Percentiles rank a stretch among this genome's conserved stretches.
Evolutionary conservation across 2,329 filamentous ascomycete species (phyloP).

Genomic region (Talaromyces sp.): DNA sequence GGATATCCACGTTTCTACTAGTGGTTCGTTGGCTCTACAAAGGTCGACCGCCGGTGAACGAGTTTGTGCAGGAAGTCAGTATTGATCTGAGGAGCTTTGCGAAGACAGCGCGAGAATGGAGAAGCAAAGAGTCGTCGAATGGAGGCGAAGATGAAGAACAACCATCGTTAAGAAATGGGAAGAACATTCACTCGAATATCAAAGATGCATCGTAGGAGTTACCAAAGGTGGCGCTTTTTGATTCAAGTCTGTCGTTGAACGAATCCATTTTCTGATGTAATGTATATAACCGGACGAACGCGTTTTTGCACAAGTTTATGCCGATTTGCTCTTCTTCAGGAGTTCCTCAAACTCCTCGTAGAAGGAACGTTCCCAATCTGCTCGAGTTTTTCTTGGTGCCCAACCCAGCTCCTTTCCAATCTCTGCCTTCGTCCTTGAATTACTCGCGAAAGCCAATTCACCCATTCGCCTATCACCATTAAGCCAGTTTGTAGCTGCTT

Average conservation of each 20-base stretch:
- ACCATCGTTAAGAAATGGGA: background rate
- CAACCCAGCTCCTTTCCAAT: slow-evolving; percentile 12
- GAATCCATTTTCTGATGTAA: background rate
- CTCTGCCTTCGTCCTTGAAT: slow-evolving; percentile 7
- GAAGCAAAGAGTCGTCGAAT: background rate
- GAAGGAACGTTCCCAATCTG: slow-evolving; percentile 7
- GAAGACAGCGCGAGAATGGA: background rate
- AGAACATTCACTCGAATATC: background rate
- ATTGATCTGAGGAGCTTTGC: background rate
- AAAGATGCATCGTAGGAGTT: background rate
- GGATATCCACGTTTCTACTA: background rate
- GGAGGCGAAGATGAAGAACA: slow-evolving; percentile 9
- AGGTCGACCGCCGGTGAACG: slow-evolving; percentile 6
- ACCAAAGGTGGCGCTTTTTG: background rate
- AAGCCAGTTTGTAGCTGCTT: background rate
- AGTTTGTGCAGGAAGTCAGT: background rate
- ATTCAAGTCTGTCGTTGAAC: background rate
- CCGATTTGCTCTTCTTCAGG: background rate
- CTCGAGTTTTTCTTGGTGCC: slow-evolving; percentile 7
- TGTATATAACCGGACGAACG: background rate
- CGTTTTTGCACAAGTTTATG: background rate
- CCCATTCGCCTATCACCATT: background rate
- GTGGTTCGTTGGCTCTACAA: slow-evolving; percentile 10
- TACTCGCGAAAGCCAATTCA: slow-evolving; percentile 11
- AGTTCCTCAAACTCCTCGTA: slow-evolving; percentile 6